Evolutionary conservation across 2,329 filamentous ascomycete species (phyloP), one percentile per base, ranked within the genome.

Genomic region (Aspergillus novoparasiticus): DNA sequence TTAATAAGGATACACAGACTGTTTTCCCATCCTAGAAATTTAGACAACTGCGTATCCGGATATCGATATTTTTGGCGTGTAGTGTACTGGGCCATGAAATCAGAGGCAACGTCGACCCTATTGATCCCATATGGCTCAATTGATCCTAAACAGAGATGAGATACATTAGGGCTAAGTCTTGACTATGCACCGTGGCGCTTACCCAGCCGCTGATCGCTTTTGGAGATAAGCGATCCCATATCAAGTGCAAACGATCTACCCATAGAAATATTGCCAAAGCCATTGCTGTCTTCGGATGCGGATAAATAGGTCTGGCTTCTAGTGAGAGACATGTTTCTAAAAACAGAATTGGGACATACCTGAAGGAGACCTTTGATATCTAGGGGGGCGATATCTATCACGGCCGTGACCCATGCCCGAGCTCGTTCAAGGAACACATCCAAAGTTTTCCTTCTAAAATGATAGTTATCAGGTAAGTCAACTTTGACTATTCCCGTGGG

Each of bases 61-160:
- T 94, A 94, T 61, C 94, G 89, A 77, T 99, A 99, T 73, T 97
- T 94, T 75, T 99, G 96, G 43, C 95, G 90, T 30, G 93, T 96
- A 4, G 94, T 98, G 76, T 99, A 99, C 74, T 99, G 94, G 1
- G 95, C 93, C 73, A 99, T 88, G 71, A 99, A 97, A 75, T 98
- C 94, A 2, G 95, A 98, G 0, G 92, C 93, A 12, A 94, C 93
- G 75, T 98, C 97, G 75, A 97, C 90, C 66, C 87, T 87, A 59
- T 87, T 87, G 55, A 90, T 87, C 21, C 90, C 89, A 66, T 91
- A 86, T 41, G 85, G 86, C 68, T 96, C 92, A 56, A 99, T 88
- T 8, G 92, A 94, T 19, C 79, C 80, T 78, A 67, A 46, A 57
- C 60, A 39, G 11, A 26, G 59, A 30, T 23, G 3, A 41, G 41